These are phyloP conservation scores for Geotrichum candidum DNA, from an alignment of 1,139 yeast species.

Conservation along the genomic window DNA sequence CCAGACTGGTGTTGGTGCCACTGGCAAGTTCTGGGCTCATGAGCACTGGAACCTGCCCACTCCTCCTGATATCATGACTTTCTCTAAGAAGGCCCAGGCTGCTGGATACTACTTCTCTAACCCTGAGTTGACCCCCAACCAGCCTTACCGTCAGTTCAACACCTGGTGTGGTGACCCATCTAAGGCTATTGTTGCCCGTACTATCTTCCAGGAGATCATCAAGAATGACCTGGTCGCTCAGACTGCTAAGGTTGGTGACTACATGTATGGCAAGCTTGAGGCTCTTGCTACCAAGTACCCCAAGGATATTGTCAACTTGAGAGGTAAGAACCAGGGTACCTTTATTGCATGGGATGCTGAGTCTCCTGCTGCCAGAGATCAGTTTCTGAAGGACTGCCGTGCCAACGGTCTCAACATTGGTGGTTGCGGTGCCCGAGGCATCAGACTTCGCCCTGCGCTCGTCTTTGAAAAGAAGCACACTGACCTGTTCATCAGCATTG, in stretches of 20 bases:
- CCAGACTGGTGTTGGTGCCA: slow-evolving; percentile 84
- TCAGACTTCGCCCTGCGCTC: slow-evolving; percentile 72
- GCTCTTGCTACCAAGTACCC: slow-evolving; percentile 50
- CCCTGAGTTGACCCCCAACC: slow-evolving; percentile 61
- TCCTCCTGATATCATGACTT: slow-evolving; percentile 77
- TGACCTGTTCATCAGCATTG: slow-evolving; percentile 47
- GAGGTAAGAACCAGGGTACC: slow-evolving; percentile 73
- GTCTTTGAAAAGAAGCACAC: slow-evolving; percentile 73
- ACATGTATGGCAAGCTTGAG: slow-evolving; percentile 51
- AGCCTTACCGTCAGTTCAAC: slow-evolving; percentile 79
- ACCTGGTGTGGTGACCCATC: slow-evolving; percentile 92
- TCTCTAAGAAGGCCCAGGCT: slow-evolving; percentile 79
- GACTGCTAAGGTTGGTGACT: slow-evolving; percentile 57
- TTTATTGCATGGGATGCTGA: slow-evolving; percentile 73
- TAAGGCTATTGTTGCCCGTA: slow-evolving; percentile 64
- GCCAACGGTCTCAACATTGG: slow-evolving; percentile 67
- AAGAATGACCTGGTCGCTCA: slow-evolving; percentile 53
- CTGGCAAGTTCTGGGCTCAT: slow-evolving; percentile 83
- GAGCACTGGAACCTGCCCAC: slow-evolving; percentile 69
- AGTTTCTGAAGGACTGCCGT: slow-evolving; percentile 53
- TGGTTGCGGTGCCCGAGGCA: slow-evolving; percentile 69
- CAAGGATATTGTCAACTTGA: slow-evolving; percentile 45
- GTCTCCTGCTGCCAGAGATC: slow-evolving; percentile 49
- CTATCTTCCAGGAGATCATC: slow-evolving; percentile 58
- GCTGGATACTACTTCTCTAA: slow-evolving; percentile 78